Conservation (phyloP, 352 stramenopile genomes). For the Pythium pyrilobum region DNA sequence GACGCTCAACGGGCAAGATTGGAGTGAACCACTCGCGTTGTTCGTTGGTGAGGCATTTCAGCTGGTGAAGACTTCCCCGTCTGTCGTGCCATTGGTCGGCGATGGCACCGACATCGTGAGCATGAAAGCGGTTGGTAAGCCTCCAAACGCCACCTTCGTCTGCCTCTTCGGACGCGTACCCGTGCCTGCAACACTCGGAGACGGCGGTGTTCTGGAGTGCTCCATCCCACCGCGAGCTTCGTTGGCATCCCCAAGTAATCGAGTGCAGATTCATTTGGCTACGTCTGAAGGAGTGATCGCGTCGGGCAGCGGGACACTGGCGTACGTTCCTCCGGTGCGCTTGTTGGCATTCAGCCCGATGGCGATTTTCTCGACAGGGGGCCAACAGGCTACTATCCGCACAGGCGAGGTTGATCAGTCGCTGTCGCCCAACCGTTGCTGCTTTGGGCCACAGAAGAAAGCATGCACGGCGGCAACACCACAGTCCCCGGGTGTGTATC, state of each 20-base stretch:
- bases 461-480: neutral
- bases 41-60: neutral
- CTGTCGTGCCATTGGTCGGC: neutral
- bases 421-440: neutral
- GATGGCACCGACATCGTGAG: neutral
- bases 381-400: neutral
- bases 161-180: constrained; percentile 11
- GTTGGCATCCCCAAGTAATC: neutral
- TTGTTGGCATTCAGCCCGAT: neutral
- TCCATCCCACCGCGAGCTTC: neutral
- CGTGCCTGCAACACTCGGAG: neutral
- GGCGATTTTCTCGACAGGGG: neutral
- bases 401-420: neutral
- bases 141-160: constrained; percentile 4
- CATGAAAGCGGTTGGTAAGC: neutral
- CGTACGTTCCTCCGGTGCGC: neutral
- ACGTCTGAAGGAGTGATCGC: constrained; percentile 11
- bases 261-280: neutral
- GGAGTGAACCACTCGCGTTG: constrained; percentile 5
- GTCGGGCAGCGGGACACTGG: neutral
- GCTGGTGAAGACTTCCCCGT: neutral
- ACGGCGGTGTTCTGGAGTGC: neutral
- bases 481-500: neutral
- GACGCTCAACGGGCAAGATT: constrained; percentile 17
- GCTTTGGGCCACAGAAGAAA: neutral